Percentiles rank a stretch among this genome's conserved stretches.
Conservation (phyloP, 139 green algal genomes). For the Coccomyxa sp. region DNA sequence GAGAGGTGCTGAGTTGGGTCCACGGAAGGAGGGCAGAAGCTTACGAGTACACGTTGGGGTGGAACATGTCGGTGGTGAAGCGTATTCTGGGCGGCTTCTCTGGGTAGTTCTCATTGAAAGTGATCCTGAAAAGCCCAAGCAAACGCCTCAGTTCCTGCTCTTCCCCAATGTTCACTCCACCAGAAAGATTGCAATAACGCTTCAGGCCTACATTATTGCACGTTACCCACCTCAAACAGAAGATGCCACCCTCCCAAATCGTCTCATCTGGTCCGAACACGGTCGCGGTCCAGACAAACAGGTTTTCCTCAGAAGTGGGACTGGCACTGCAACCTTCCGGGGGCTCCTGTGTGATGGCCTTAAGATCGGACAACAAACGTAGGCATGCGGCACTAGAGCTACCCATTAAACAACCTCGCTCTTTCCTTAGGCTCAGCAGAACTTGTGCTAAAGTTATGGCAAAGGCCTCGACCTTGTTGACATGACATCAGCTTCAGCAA, state of each 20-base stretch:
- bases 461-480: too few relatives aligned
- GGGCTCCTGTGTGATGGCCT: constrained; percentile 10
- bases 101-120: constrained; percentile 15
- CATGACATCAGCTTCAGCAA: too few relatives aligned
- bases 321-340: constrained; percentile 21
- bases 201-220: too few relatives aligned
- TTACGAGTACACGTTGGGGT: constrained; percentile 61
- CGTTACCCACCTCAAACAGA: constrained; percentile 54
- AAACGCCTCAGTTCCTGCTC: too few relatives aligned
- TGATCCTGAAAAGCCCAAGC: neutral
- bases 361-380: constrained; percentile 18
- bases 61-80: constrained; percentile 82
- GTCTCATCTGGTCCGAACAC: constrained; percentile 58
- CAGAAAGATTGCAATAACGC: too few relatives aligned
- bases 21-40: neutral
- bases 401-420: too few relatives aligned
- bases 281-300: constrained; percentile 78
- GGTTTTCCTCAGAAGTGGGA: constrained; percentile 28
- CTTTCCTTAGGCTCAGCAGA: neutral
- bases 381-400: constrained; percentile 2
- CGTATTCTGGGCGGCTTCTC: constrained; percentile 85
- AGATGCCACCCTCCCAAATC: constrained; percentile 67
- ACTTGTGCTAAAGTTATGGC: neutral
- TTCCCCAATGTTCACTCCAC: too few relatives aligned
- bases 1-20: too few relatives aligned